Conservation (phyloP, 805 yeast species). For the Deakozyma indianensis region DNA sequence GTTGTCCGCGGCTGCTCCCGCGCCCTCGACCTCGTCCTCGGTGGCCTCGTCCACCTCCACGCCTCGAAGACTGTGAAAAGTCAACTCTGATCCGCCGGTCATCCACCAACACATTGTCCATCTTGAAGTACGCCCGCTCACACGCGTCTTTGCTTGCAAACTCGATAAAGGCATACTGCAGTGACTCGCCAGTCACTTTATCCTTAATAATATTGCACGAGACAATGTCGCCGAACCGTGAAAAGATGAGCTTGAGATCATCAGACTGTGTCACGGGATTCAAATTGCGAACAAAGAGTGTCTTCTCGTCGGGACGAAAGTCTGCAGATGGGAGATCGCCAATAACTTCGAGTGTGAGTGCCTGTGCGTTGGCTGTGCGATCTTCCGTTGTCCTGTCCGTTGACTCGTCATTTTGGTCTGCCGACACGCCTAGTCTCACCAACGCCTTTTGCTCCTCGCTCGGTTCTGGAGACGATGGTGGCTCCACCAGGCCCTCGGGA, state of each 20-base stretch:
- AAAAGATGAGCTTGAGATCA: slow-evolving; percentile 40
- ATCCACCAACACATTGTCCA: slow-evolving; percentile 50
- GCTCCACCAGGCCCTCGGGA: slow-evolving; percentile 16
- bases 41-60: too few species aligned
- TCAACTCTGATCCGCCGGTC: slow-evolving; percentile 53
- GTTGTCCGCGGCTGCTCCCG: too few species aligned
- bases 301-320: slow-evolving; percentile 45
- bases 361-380: slow-evolving; percentile 34
- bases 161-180: slow-evolving; percentile 54
- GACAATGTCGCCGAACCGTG: slow-evolving; percentile 42
- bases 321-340: slow-evolving; percentile 50
- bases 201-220: slow-evolving; percentile 41
- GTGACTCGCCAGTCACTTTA: slow-evolving; percentile 30
- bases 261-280: slow-evolving; percentile 48
- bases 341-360: slow-evolving; percentile 45
- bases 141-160: slow-evolving; percentile 33
- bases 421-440: slow-evolving; percentile 16
- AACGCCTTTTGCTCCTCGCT: slow-evolving; percentile 15
- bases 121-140: slow-evolving; percentile 46
- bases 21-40: too few species aligned
- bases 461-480: slow-evolving; percentile 25
- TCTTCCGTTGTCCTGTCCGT: slow-evolving; percentile 14
- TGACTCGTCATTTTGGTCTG: slow-evolving; percentile 13
- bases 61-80: slow-evolving; percentile 43
- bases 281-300: slow-evolving; percentile 47